Evolutionary conservation across 192 early-diverging fungal species (phyloP).

Genomic region (Linnemannia hyalina): DNA sequence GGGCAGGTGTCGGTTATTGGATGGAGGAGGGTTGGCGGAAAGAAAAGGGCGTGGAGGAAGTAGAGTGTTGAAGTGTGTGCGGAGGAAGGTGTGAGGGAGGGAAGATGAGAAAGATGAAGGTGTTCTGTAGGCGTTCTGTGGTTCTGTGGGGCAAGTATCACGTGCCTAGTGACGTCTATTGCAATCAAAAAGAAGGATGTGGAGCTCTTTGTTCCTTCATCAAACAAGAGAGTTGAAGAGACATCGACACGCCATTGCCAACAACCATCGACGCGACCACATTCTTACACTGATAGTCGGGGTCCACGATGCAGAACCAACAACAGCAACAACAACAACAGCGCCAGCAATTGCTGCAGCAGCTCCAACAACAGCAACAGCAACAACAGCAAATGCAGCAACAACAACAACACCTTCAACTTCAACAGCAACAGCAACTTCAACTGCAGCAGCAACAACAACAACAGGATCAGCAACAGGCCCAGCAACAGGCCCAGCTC

Average conservation of each 20-base stretch:
- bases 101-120: not conserved
- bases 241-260: not conserved
- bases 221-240: not conserved
- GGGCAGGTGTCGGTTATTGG: not conserved
- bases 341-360: slow-evolving; percentile 15
- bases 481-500: slow-evolving; percentile 17
- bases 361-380: slow-evolving; percentile 17
- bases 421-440: slow-evolving; percentile 11
- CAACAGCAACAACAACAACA: slow-evolving; percentile 20
- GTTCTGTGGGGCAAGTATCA: not conserved
- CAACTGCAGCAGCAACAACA: slow-evolving; percentile 22
- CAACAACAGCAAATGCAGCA: slow-evolving; percentile 25
- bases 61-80: not conserved
- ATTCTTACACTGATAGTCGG: slow-evolving; percentile 7
- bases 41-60: not conserved
- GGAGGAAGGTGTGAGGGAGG: not conserved
- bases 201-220: not conserved
- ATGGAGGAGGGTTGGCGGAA: not conserved
- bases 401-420: slow-evolving; percentile 11
- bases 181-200: too few species aligned
- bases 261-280: not conserved
- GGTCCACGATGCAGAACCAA: not conserved
- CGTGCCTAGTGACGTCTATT: not conserved
- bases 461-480: slow-evolving; percentile 22
- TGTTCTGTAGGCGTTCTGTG: not conserved